Evolutionary conservation across 176 grass and related monocot species (phyloP).

Genomic region (bread wheat (Triticum aestivum)): IWGSC_CS_RefSeq_v2.1 NC_057800.1:207182521-207183020

Average conservation of each 20-base stretch:
- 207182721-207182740: too few relatives aligned
- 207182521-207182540: too few relatives aligned
- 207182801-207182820: neutral
- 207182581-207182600: neutral
- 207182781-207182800: neutral
- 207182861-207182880: neutral
- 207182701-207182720: too few relatives aligned
- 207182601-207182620: neutral
- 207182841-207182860: neutral
- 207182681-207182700: neutral
- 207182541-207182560: neutral
- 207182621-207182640: neutral
- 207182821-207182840: neutral
- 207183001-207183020: neutral
- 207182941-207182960: conserved; percentile 92
- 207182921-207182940: conserved; percentile 66
- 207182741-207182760: too few relatives aligned
- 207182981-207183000: conserved; percentile 13
- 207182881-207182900: neutral
- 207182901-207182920: conserved; percentile 21
- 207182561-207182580: neutral
- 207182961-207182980: conserved; percentile 87
- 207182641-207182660: neutral
- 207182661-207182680: neutral
- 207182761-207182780: neutral